These are phyloP conservation scores for Synchytrium microbalum DNA, from an alignment of 371 early-diverging fungal species.

Conservation along the genomic window DNA sequence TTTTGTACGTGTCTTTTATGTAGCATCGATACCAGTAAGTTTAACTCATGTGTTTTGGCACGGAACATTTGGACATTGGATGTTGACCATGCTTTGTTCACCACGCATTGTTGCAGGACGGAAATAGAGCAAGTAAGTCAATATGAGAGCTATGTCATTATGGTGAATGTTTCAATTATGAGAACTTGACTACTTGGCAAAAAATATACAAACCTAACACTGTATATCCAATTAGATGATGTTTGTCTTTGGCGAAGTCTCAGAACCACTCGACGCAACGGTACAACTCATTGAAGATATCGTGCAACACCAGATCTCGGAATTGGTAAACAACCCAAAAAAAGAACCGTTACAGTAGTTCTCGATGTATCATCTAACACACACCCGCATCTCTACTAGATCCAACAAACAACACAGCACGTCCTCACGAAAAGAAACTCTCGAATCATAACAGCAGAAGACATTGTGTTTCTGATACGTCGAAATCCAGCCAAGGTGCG, in stretches of 20 bases:
- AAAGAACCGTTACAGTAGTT: background rate
- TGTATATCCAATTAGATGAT: no score
- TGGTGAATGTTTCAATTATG: background rate
- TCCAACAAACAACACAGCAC: slow-evolving; percentile 76
- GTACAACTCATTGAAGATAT: slow-evolving; percentile 82
- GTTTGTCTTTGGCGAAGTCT: slow-evolving; percentile 94
- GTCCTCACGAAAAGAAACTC: slow-evolving; percentile 77
- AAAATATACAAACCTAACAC: slow-evolving; percentile 83
- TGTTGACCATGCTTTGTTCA: background rate
- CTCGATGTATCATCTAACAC: background rate
- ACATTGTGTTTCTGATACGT: slow-evolving; percentile 92
- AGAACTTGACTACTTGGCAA: slow-evolving; percentile 21
- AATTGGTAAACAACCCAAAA: slow-evolving; percentile 50
- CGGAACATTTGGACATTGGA: background rate
- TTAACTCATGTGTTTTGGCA: no score
- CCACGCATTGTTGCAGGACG: background rate
- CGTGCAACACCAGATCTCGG: slow-evolving; percentile 88
- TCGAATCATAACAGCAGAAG: slow-evolving; percentile 78
- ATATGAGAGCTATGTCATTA: no score
- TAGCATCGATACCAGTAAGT: no score
- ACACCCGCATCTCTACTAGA: slow-evolving; percentile 45
- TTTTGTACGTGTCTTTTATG: no score
- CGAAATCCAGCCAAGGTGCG: slow-evolving; percentile 89
- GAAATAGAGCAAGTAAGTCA: background rate
- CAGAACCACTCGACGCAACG: slow-evolving; percentile 80